Evolutionary conservation across 2,329 filamentous ascomycete species (phyloP).

Genomic region (Hymenoscyphus scutula): DNA sequence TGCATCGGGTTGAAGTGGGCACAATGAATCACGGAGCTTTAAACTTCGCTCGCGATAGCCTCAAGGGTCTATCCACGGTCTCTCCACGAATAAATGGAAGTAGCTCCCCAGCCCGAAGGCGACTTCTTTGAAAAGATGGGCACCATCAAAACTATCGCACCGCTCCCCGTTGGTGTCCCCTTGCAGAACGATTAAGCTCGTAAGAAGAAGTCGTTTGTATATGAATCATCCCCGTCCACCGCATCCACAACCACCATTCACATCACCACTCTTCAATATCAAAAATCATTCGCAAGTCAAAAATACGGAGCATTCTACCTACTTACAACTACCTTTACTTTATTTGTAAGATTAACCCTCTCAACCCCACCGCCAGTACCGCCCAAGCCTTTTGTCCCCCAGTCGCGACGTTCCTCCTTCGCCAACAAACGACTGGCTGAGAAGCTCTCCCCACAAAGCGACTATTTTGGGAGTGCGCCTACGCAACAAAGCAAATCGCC

Average conservation of each 20-base stretch:
- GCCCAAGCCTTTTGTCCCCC: not conserved
- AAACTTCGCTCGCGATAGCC: constrained; percentile 3
- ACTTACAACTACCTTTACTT: not conserved
- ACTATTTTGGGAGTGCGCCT: constrained; percentile 32
- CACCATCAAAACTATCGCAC: constrained; percentile 24
- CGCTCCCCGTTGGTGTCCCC: constrained; percentile 28
- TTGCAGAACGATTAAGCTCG: constrained; percentile 24
- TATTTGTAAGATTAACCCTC: not conserved
- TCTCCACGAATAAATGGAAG: constrained; percentile 25
- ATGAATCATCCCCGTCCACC: constrained; percentile 2
- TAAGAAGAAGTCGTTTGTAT: constrained; percentile 22
- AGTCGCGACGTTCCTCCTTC: constrained; percentile 21
- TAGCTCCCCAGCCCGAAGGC: constrained; percentile 21
- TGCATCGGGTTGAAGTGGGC: constrained; percentile 17
- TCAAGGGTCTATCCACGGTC: not conserved
- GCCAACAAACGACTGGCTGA: constrained; percentile 30
- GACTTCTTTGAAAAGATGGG: constrained; percentile 33
- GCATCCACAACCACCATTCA: constrained; percentile 15
- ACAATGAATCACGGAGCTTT: constrained; percentile 14
- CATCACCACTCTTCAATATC: constrained; percentile 11
- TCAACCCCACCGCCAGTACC: constrained; percentile 4
- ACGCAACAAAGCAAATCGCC: constrained; percentile 32
- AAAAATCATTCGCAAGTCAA: constrained; percentile 4
- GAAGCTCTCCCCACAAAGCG: constrained; percentile 28
- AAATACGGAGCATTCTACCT: not conserved